A percentile compares a stretch with the other conserved stretches of the same genome.
These are phyloP conservation scores for Letharia lupina DNA, from an alignment of 495 filamentous ascomycete species.

Conservation along the genomic window DNA sequence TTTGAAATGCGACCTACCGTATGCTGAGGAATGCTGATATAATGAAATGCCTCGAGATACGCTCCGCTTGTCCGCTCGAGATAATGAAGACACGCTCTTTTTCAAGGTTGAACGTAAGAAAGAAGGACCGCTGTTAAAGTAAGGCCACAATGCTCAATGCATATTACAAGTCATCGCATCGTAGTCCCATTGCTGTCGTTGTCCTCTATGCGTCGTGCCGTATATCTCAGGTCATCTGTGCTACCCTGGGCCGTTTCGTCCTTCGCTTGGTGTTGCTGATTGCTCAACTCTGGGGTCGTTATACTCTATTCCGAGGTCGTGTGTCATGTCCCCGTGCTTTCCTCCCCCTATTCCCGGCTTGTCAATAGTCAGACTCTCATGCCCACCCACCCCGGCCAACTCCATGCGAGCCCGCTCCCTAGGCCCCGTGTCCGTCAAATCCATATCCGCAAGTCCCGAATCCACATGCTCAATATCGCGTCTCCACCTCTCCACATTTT, in stretches of 20 bases:
- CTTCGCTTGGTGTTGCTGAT: slow-evolving; percentile 1
- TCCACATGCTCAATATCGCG: slow-evolving; percentile 20
- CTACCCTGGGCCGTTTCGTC: slow-evolving; percentile 4
- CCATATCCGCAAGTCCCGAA: slow-evolving; percentile 26
- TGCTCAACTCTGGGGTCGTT: slow-evolving; percentile 1
- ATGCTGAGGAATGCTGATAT: neutral
- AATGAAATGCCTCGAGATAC: neutral
- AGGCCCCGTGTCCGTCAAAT: neutral
- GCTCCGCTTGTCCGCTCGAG: neutral
- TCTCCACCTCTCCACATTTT: slow-evolving; percentile 14
- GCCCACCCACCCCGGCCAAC: slow-evolving; percentile 14
- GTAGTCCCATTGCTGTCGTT: slow-evolving; percentile 7
- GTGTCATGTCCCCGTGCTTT: neutral
- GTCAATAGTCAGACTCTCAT: slow-evolving; percentile 12
- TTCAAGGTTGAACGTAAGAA: no score
- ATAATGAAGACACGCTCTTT: neutral
- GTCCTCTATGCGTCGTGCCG: neutral
- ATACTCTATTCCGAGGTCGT: slow-evolving; percentile 4
- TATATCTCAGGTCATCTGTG: slow-evolving; percentile 11
- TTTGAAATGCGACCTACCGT: neutral
- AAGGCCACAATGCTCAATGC: slow-evolving; percentile 2
- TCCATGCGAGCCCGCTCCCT: neutral
- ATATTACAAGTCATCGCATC: neutral
- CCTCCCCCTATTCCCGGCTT: neutral
- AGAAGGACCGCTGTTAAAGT: neutral